Percentiles rank a stretch among this genome's conserved stretches.
Evolutionary conservation across 176 grass and related monocot genomes (phyloP).

Genomic region (Hsuehochloa calcarea): DNA sequence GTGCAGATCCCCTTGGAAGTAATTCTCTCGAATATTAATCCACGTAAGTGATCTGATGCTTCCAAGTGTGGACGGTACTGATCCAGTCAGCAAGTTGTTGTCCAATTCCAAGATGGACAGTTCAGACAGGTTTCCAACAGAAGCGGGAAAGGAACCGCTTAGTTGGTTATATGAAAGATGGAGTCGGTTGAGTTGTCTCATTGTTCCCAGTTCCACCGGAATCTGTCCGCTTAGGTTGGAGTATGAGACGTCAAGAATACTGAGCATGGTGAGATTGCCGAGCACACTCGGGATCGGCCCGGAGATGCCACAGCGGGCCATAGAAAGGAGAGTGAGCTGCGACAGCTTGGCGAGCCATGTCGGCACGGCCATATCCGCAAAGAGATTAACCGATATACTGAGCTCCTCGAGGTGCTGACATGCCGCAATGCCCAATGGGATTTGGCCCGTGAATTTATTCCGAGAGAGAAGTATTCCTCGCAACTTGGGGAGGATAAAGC

Average conservation of each 20-base stretch:
- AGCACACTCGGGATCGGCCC: no score
- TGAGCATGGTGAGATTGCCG: not conserved
- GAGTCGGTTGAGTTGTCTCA: not conserved
- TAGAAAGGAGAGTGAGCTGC: no score
- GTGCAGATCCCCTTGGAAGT: not conserved
- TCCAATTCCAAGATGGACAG: not conserved
- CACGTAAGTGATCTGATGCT: not conserved
- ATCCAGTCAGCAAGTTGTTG: not conserved
- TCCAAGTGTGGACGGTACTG: not conserved
- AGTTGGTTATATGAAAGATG: not conserved
- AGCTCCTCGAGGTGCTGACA: no score
- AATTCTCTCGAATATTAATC: not conserved
- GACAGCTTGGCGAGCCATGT: no score
- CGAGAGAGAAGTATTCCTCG: no score
- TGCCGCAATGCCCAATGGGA: no score
- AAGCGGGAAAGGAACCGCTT: not conserved
- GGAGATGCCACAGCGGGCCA: no score
- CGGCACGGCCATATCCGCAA: no score
- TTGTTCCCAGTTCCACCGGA: not conserved
- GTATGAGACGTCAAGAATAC: not conserved
- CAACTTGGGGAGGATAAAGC: no score
- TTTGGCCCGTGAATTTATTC: no score
- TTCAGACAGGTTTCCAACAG: not conserved
- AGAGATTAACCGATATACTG: no score
- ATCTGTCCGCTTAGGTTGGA: not conserved